A percentile compares a stretch with the other conserved stretches of the same genome.
These are phyloP conservation scores for Corymbia citriodora DNA, from an alignment of 441 rosid species.

Conservation along the genomic window DNA sequence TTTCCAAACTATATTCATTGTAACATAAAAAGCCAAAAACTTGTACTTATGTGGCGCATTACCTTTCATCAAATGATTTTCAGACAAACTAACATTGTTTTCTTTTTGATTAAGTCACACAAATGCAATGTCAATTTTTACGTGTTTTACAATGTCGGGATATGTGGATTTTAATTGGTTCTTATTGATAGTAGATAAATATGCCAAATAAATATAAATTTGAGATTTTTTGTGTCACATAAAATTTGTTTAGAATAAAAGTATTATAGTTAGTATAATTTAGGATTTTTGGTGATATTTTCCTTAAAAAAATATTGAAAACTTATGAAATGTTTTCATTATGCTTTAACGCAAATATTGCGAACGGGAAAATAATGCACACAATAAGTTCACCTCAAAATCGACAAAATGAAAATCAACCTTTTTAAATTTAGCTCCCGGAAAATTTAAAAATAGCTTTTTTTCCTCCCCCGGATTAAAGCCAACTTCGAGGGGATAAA, in stretches of 20 bases:
- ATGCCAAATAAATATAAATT: too few relatives aligned
- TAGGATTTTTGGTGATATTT: too few relatives aligned
- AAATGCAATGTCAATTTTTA: not conserved
- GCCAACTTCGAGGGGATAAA: not conserved
- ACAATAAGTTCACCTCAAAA: not conserved
- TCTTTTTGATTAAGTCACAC: rapidly evolving
- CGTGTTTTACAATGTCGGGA: too few relatives aligned
- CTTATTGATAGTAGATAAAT: not conserved
- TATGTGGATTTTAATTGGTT: too few relatives aligned
- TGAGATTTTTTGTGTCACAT: too few relatives aligned
- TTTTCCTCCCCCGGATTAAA: not conserved
- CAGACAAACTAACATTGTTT: too few relatives aligned
- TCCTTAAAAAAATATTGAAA: rapidly evolving
- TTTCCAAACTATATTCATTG: too few relatives aligned
- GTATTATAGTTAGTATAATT: too few relatives aligned
- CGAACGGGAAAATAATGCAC: not conserved
- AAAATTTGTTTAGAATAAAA: too few relatives aligned
- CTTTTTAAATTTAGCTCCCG: not conserved
- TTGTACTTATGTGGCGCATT: not conserved
- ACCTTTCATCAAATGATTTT: rapidly evolving
- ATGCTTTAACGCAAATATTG: not conserved
- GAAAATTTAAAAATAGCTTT: not conserved
- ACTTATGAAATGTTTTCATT: not conserved
- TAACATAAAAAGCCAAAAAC: too few relatives aligned
- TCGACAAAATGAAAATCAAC: not conserved